phyloP scores from a whole-genome alignment of 768 basidiomycete species.

The Lentinula detonsa region DNA sequence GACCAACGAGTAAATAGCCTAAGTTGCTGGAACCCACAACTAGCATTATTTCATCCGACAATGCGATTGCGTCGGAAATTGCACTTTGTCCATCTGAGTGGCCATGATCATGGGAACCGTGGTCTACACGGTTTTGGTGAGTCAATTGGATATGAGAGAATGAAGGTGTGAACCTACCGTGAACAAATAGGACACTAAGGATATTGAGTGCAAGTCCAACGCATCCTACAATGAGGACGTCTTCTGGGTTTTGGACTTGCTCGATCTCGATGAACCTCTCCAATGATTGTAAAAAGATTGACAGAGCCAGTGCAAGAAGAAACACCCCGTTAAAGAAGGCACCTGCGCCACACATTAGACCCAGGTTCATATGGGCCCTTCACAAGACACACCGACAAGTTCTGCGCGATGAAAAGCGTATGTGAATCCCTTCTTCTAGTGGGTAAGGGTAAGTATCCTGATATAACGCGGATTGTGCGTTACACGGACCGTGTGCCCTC shows the following conservation, averaged over 20 bases:
- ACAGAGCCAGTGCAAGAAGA: constrained; percentile 44
- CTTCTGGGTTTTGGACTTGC: constrained; percentile 2
- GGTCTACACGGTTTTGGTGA: constrained; percentile 10
- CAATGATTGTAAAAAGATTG: constrained; percentile 46
- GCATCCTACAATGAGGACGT: constrained; percentile 36
- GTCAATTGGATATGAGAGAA: neutral
- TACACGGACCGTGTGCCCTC: constrained; percentile 33
- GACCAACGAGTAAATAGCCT: neutral
- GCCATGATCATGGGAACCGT: constrained; percentile 36
- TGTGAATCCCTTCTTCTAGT: constrained; percentile 42
- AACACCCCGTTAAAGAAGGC: constrained; percentile 52
- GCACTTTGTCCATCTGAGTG: constrained; percentile 21
- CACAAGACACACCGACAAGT: constrained; percentile 37
- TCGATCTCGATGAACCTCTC: constrained; percentile 48
- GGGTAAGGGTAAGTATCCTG: neutral
- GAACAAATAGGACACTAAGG: constrained; percentile 41
- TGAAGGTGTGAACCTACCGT: constrained; percentile 18
- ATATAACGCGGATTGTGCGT: neutral
- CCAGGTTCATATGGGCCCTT: neutral
- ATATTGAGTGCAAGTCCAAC: constrained; percentile 43
- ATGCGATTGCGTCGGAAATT: neutral
- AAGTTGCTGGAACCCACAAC: neutral
- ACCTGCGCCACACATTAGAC: constrained; percentile 22
- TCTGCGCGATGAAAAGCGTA: constrained; percentile 54
- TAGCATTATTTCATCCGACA: constrained; percentile 4